Evolutionary conservation across 495 filamentous ascomycete species (phyloP).

Genomic region (Bathelium albidoporum): DNA sequence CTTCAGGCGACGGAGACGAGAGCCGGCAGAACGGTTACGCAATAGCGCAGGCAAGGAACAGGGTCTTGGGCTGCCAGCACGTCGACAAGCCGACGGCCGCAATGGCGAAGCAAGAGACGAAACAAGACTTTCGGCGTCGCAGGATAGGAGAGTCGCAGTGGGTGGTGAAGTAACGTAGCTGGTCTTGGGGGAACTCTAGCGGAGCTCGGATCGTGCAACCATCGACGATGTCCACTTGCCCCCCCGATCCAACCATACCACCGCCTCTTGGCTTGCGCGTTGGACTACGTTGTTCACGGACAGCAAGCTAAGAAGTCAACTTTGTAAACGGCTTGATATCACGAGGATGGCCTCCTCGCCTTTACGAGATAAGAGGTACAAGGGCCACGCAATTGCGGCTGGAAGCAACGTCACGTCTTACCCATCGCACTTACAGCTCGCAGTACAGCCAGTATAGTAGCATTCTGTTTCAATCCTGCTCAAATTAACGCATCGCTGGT

Average conservation of each 20-base stretch:
- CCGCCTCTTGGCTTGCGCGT: neutral
- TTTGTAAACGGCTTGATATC: no score
- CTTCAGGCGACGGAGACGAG: neutral
- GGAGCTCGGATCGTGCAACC: neutral
- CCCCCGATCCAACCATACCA: neutral
- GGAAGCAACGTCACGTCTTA: no score
- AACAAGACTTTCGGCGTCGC: neutral
- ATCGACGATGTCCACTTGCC: conserved; percentile 1
- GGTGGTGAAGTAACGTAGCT: neutral
- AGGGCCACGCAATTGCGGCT: no score
- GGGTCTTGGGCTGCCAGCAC: neutral
- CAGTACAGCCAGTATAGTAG: no score
- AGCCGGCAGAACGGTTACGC: neutral
- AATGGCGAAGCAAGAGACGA: neutral
- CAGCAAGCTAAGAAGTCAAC: no score
- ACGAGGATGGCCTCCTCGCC: no score
- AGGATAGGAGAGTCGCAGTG: neutral
- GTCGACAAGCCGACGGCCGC: conserved; percentile 2
- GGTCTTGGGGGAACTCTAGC: neutral
- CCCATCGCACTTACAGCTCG: no score
- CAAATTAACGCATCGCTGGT: no score
- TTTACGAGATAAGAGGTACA: no score
- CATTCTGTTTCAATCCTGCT: no score
- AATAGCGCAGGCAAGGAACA: neutral
- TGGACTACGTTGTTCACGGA: neutral